Evolutionary conservation across 176 grass and related monocot species (phyloP).

Genomic region (Rhipidocladum racemiflorum): DNA sequence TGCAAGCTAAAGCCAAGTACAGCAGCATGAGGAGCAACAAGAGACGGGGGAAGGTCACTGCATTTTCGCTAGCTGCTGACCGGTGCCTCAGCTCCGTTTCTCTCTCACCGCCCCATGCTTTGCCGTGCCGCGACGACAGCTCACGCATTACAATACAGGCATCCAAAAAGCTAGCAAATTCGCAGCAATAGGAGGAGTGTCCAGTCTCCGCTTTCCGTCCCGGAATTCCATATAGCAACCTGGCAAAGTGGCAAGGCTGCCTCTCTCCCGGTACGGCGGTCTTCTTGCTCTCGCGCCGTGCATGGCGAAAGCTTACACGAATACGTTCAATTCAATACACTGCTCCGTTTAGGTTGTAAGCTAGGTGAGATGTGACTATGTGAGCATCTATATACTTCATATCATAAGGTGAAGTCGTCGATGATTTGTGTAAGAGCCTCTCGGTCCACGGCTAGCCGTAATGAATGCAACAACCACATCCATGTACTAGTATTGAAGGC

Average conservation of each 20-base stretch:
- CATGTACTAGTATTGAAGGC: neutral
- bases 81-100: neutral
- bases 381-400: neutral
- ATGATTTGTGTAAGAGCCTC: neutral
- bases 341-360: neutral
- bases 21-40: neutral
- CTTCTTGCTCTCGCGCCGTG: constrained; percentile 9
- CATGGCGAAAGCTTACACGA: neutral
- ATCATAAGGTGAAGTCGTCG: neutral
- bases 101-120: neutral
- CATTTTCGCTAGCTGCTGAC: neutral
- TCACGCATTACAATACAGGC: neutral
- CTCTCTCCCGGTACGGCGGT: neutral
- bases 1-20: neutral
- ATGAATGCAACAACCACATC: constrained; percentile 15
- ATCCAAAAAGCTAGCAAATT: neutral
- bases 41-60: neutral
- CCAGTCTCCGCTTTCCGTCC: neutral
- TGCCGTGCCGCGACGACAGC: neutral
- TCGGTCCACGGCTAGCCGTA: neutral
- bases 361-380: neutral
- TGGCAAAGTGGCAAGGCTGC: constrained; percentile 7
- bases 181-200: neutral
- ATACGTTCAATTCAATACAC: neutral
- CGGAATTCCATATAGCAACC: constrained; percentile 9